A percentile compares a stretch with the other conserved stretches of the same genome.
Conservation (phyloP, 2,329 filamentous ascomycete species). For the Periconia macrospinosa region DNA sequence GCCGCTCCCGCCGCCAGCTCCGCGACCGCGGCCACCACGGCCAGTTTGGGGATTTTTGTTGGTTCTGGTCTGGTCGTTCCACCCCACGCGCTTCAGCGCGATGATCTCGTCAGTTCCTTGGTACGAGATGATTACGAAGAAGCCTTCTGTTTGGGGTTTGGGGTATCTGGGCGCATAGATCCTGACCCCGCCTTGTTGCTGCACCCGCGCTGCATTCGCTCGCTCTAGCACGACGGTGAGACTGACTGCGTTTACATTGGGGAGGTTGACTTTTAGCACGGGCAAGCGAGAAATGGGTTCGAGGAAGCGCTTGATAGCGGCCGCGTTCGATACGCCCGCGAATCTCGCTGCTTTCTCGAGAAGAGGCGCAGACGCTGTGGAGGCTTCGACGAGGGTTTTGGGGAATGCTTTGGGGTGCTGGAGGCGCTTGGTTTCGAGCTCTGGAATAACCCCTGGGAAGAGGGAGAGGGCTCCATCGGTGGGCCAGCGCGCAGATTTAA, state of each 20-base stretch:
- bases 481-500: constrained; percentile 93
- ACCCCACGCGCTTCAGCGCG: constrained; percentile 83
- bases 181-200: constrained; percentile 46
- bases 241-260: constrained; percentile 62
- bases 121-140: constrained; percentile 79
- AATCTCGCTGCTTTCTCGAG: constrained; percentile 47
- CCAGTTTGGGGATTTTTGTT: constrained; percentile 2
- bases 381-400: constrained; percentile 43
- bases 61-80: constrained; percentile 51
- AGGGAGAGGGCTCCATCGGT: constrained; percentile 77
- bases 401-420: constrained; percentile 41
- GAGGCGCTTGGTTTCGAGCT: constrained; percentile 47
- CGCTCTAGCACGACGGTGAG: constrained; percentile 68
- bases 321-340: constrained; percentile 53
- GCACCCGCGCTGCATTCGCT: constrained; percentile 56
- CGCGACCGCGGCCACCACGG: constrained; percentile 2
- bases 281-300: constrained; percentile 70
- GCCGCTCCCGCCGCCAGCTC: constrained; percentile 17
- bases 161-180: constrained; percentile 89
- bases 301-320: constrained; percentile 53
- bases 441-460: constrained; percentile 68
- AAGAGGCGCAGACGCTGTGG: constrained; percentile 14
- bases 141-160: constrained; percentile 92
- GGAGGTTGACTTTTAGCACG: constrained; percentile 64
- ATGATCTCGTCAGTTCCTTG: constrained; percentile 72